Percentiles rank a stretch among this genome's conserved stretches.
phyloP scores from a whole-genome alignment of 768 basidiomycete species.

The Tricholoma bakamatsutake region DNA sequence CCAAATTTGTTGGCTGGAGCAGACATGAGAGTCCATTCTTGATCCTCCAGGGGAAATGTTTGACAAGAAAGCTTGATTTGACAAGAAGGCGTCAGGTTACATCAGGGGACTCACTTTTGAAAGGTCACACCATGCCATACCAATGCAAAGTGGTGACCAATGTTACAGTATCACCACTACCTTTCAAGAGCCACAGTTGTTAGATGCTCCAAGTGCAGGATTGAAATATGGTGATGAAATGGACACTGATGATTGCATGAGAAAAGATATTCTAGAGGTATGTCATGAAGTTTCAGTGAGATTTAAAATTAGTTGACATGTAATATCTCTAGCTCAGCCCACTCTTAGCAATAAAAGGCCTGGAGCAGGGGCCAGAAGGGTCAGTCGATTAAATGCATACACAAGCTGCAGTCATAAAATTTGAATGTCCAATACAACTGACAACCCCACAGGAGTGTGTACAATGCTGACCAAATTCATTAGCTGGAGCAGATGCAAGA shows the following conservation, averaged over 20 bases:
- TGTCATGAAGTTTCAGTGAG: not conserved
- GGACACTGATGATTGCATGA: not conserved
- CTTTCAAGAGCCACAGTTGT: not conserved
- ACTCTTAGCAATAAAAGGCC: not conserved
- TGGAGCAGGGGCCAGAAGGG: not conserved
- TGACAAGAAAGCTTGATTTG: not conserved
- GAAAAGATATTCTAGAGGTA: not conserved
- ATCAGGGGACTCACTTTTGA: not conserved
- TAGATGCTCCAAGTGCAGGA: not conserved
- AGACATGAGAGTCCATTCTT: not conserved
- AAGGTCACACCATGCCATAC: not conserved
- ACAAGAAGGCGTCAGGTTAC: not conserved
- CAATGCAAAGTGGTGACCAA: not conserved
- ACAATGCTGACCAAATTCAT: not conserved
- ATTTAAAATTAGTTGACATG: not conserved
- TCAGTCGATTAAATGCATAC: not conserved
- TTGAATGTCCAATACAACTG: not conserved
- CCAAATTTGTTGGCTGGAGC: not conserved
- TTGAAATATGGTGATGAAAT: not conserved
- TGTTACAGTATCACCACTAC: not conserved
- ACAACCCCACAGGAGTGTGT: not conserved
- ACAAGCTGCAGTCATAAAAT: not conserved
- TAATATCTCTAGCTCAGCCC: not conserved
- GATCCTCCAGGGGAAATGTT: not conserved
- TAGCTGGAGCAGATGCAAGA: not conserved